Base-by-base conservation (phyloP, 345 rosid genomes). In the Pistacia vera region DNA sequence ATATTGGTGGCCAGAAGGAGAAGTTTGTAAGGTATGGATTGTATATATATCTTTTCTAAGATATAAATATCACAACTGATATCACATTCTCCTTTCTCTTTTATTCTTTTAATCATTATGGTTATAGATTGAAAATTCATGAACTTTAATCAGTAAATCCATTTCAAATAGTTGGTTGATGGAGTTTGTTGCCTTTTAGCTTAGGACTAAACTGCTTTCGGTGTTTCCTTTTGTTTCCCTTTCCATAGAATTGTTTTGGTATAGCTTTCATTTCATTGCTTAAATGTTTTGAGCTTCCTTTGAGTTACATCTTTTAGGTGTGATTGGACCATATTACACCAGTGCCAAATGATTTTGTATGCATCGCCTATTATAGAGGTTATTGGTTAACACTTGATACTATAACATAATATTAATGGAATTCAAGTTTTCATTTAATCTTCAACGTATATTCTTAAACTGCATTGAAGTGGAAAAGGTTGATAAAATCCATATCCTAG, bases 1-100 rank as follows among this genome's bases (percentile, higher is more conserved):
- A 79, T 74, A 92, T 88, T 41, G 94, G 89, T 71, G 98, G 94
- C 70, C 90, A 90, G 59, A 89, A 79, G 76, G 95, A 92, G 79
- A 88, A 92, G 71, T 92, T 92, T 65, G 91, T 93, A 30, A 90
- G 98, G 95, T 89, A 81, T 58, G 72, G 44, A 41, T 48, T 46
- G n/a, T 20, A 61, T 41, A 59, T 46, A 48, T 48, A 25, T 12
- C 6, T 2, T 48, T 13, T 8, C 30, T 30, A 30, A 14, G 9
- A 18, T 1, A 36, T 16, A 18, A 7, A 63, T 16, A 63, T 4
- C 4, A 12, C 5, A 12, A 62, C 11, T 11, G 57, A 65, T 68
- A 54, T 41, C 33, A 18, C 28, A 51, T 49, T 25, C 20, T 8
- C 30, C 33, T 60, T 22, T 56, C 8, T 54, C 60, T 52, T 49